These are phyloP conservation scores for Mortierella sp. DNA, from an alignment of 371 early-diverging fungal genomes.

Conservation along the genomic window DNA sequence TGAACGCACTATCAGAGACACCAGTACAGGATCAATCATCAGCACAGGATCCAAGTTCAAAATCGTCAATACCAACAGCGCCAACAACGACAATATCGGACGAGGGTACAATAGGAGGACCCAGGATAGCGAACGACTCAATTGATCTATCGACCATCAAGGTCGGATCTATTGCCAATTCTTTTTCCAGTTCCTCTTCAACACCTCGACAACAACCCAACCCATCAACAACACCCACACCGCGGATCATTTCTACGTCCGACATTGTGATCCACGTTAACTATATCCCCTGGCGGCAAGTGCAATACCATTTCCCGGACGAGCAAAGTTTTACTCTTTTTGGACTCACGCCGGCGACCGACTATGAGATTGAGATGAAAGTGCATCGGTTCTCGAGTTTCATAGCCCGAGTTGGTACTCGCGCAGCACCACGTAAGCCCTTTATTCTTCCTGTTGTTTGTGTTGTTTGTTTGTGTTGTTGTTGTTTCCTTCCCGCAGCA, in stretches of 20 bases:
- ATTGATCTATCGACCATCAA: conserved; percentile 49
- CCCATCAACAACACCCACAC: conserved; percentile 26
- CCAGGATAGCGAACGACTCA: conserved; percentile 7
- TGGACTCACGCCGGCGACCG: conserved; percentile 56
- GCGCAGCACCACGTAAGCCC: conserved; percentile 53
- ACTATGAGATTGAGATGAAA: conserved; percentile 57
- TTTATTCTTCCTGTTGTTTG: background rate
- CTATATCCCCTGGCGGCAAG: conserved; percentile 57
- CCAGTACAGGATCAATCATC: conserved; percentile 1
- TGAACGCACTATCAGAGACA: conserved; percentile 51
- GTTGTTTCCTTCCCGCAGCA: background rate
- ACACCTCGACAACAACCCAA: conserved; percentile 20
- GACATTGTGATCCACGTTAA: conserved; percentile 58
- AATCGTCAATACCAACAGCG: conserved; percentile 15
- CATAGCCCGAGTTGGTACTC: conserved; percentile 49
- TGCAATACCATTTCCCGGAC: conserved; percentile 55
- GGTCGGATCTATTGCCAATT: conserved; percentile 32
- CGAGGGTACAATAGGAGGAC: conserved; percentile 8
- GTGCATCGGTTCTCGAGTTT: conserved; percentile 54
- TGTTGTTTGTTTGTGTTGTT: background rate
- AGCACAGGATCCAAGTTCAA: conserved; percentile 13
- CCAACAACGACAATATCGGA: background rate
- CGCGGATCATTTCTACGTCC: conserved; percentile 52
- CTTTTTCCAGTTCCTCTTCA: conserved; percentile 30
- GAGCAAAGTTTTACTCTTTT: conserved; percentile 54